A percentile compares a stretch with the other conserved stretches of the same genome.
phyloP scores from a whole-genome alignment of 805 yeast genomes.

The Kuraishia hungarica region DNA sequence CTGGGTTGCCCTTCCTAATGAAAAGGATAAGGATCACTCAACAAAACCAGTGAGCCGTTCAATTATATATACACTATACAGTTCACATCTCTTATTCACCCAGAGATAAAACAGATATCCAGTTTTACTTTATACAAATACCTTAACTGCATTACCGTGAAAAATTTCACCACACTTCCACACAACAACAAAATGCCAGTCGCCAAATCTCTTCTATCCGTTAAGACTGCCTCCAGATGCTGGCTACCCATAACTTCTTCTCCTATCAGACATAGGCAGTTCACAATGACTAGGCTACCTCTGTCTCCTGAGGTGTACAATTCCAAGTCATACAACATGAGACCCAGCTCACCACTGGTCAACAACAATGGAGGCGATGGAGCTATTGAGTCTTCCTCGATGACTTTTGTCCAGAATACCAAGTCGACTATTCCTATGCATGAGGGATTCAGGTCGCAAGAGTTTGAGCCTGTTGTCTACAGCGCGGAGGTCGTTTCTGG shows the following conservation, averaged over 20 bases:
- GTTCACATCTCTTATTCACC: too few species aligned
- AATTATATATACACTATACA: too few species aligned
- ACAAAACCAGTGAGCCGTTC: too few species aligned
- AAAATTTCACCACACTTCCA: neutral
- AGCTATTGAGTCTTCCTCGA: slow-evolving; percentile 15
- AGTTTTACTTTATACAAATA: too few species aligned
- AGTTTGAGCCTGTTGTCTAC: slow-evolving; percentile 24
- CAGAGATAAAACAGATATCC: too few species aligned
- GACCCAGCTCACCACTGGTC: slow-evolving; percentile 9
- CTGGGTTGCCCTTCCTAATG: too few species aligned
- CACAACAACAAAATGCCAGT: neutral
- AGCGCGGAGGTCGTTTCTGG: slow-evolving; percentile 17
- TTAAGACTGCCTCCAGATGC: slow-evolving; percentile 5
- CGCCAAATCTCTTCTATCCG: slow-evolving; percentile 3
- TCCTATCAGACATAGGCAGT: slow-evolving; percentile 1
- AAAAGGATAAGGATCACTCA: too few species aligned
- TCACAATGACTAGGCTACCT: neutral
- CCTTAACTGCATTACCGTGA: neutral
- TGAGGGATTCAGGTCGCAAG: slow-evolving; percentile 1
- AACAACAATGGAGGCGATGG: slow-evolving; percentile 23
- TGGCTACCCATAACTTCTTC: slow-evolving; percentile 2
- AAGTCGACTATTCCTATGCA: slow-evolving; percentile 2
- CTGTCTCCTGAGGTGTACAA: neutral
- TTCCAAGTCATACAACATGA: neutral
- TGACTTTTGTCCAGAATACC: slow-evolving; percentile 19